Base-by-base conservation (phyloP, 192 early-diverging fungal species). In the Coemansia interrupta region DNA sequence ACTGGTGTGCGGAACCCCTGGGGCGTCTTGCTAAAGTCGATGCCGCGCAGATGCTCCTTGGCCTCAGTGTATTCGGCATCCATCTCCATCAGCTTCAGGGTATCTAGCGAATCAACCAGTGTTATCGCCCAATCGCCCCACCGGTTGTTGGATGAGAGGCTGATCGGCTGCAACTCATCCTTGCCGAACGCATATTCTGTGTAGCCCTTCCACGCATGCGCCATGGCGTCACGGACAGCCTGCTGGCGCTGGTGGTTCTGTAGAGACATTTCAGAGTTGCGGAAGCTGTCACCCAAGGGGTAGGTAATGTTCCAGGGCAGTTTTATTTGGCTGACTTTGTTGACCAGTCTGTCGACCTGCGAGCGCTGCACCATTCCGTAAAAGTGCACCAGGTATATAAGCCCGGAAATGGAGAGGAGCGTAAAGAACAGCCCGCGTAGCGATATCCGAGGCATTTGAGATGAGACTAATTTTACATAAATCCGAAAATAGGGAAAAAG, bases 51-150 rank as follows among this genome's bases (percentile, higher is more conserved):
- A 84, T 85, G 89, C 39, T 68, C 70, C 15, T 83, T 78, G 8
- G 88, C 90, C 52, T 87, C 75, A 12, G 73, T 44, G 61, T 90
- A 95, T 55, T 96, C 92, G 7, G 85, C 73, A 1, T 74, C 78
- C 41, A 92, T 72, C 14, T 80, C 86, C 86, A 96, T 90, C 29
- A 96, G 65, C 14, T 83, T 68, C 15, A 94, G 81, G 9, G 93
- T 92, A 60, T 96, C 93, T 15, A 95, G 70, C 3, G 90, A 78
- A 61, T 97, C 95, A 5, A 94, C 70, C 53, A 94, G 83, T 6
- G 89, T 91, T 28, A 95, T 83, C 6, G 90, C 91, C 69, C 90
- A 82, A 41, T 83, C 77, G 18, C 92, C 89, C 73, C 80, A 80
- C 44, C 70, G 53, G 14, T 48, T 19, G 54, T 70, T 78, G 36